phyloP scores from a whole-genome alignment of 1,139 yeast genomes.

The Kodamaea alishanica region DNA sequence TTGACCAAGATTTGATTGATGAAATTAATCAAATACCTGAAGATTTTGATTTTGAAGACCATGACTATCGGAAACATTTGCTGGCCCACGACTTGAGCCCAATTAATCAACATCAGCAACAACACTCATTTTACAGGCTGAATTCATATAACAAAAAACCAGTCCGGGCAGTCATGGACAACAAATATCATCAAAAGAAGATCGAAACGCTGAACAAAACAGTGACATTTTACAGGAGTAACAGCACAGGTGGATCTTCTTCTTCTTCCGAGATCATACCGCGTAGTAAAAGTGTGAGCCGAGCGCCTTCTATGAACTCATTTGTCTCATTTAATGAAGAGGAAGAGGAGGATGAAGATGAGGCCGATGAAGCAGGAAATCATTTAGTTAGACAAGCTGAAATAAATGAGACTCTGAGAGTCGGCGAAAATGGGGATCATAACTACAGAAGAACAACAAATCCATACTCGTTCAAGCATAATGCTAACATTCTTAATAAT shows the following conservation, averaged over 20 bases:
- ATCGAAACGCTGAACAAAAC: constrained; percentile 51
- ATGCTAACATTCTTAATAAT: background rate
- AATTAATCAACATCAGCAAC: background rate
- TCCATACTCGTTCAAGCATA: background rate
- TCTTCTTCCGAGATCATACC: constrained; percentile 4
- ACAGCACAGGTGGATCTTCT: constrained; percentile 25
- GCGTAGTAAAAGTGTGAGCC: constrained; percentile 21
- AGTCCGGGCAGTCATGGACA: constrained; percentile 24
- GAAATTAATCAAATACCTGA: constrained; percentile 59
- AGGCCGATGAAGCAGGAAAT: background rate
- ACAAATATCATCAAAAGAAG: constrained; percentile 33
- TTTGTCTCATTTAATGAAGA: constrained; percentile 25
- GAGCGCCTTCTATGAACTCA: constrained; percentile 29
- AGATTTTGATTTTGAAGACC: constrained; percentile 52
- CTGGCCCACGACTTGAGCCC: background rate
- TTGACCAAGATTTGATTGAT: constrained; percentile 42
- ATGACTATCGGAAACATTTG: constrained; percentile 15
- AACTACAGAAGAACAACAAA: background rate
- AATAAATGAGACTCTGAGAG: too few species aligned
- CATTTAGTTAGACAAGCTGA: too few species aligned
- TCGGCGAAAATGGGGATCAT: too few species aligned
- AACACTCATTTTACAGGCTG: constrained; percentile 22
- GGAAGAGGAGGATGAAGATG: constrained; percentile 12
- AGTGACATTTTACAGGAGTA: constrained; percentile 49
- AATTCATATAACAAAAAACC: constrained; percentile 42